Evolutionary conservation across 306 rosid genomes (phyloP).

Genomic region (barrel medic (Medicago truncatula)): MtrunA17r5.0-ANR NC_053048.1:45867501-45868000

Average conservation of each 20-base stretch:
- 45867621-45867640: neutral
- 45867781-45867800: neutral
- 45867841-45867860: neutral
- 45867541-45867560: too few relatives aligned
- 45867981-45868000: neutral
- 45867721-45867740: too few relatives aligned
- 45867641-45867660: neutral
- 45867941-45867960: neutral
- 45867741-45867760: neutral
- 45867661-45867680: neutral
- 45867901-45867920: neutral
- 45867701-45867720: too few relatives aligned
- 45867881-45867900: neutral
- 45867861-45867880: neutral
- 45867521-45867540: too few relatives aligned
- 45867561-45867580: too few relatives aligned
- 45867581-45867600: too few relatives aligned
- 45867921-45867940: neutral
- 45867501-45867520: too few relatives aligned
- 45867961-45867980: neutral
- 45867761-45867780: neutral
- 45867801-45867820: neutral
- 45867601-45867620: too few relatives aligned
- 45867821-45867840: neutral
- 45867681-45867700: neutral